A percentile compares a stretch with the other conserved stretches of the same genome.
Conservation (phyloP, 106 monocot genomes). For the Apostasia ramifera region DNA sequence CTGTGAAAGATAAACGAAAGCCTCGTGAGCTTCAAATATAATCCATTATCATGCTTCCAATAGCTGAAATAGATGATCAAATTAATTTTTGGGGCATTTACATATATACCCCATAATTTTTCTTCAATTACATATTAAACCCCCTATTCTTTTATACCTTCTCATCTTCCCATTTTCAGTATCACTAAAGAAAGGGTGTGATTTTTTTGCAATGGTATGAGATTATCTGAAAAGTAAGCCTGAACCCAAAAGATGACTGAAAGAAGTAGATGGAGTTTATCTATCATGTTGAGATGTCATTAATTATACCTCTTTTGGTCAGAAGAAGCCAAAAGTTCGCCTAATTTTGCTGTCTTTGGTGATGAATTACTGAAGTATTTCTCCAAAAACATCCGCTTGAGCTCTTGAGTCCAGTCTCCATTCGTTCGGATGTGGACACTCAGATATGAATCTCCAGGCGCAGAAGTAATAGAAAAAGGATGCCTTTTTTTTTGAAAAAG, state of each 20-base stretch:
- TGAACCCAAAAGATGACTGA: background rate
- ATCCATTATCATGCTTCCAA: too few relatives aligned
- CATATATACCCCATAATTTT: too few relatives aligned
- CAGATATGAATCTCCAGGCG: slow-evolving; percentile 71
- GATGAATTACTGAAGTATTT: slow-evolving; percentile 20
- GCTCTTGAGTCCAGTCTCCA: slow-evolving; percentile 86
- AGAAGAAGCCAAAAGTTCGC: slow-evolving; percentile 11
- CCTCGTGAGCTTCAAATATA: too few relatives aligned
- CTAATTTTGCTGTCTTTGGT: slow-evolving; percentile 30
- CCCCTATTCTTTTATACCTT: too few relatives aligned
- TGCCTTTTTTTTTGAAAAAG: slow-evolving; percentile 38
- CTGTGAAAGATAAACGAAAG: too few relatives aligned
- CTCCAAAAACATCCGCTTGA: slow-evolving; percentile 61
- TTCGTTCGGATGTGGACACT: slow-evolving; percentile 68
- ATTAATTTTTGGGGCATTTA: too few relatives aligned
- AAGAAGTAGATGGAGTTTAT: background rate
- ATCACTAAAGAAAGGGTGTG: background rate
- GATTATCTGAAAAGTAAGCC: background rate
- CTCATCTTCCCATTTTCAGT: too few relatives aligned
- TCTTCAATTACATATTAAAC: too few relatives aligned
- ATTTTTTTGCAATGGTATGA: background rate
- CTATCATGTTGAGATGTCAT: too few relatives aligned
- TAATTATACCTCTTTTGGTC: slow-evolving; percentile 25
- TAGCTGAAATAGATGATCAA: too few relatives aligned
- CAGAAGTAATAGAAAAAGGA: slow-evolving; percentile 90